These are phyloP conservation scores for Nadsonia fulvescens DNA, from an alignment of 805 yeast genomes.

Conservation along the genomic window DNA sequence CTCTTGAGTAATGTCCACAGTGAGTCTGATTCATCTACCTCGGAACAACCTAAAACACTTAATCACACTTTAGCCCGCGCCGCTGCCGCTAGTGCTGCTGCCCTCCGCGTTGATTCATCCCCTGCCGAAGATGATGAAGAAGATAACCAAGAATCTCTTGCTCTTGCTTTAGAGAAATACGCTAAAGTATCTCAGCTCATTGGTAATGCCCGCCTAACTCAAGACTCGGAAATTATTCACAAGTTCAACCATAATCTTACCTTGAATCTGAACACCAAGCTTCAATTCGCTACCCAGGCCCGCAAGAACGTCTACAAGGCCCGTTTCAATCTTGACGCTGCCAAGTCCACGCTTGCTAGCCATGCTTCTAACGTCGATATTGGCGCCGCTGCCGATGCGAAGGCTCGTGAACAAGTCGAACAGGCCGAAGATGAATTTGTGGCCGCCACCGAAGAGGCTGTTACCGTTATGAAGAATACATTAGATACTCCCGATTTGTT, in stretches of 20 bases:
- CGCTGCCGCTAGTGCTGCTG: slow-evolving; percentile 30
- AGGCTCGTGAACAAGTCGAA: slow-evolving; percentile 59
- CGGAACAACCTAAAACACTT: slow-evolving; percentile 53
- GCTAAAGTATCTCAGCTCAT: slow-evolving; percentile 55
- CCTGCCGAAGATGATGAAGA: slow-evolving; percentile 21
- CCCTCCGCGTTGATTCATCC: too few relatives aligned
- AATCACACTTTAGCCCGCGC: slow-evolving; percentile 71
- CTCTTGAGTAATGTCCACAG: too few relatives aligned
- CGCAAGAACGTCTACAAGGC: slow-evolving; percentile 63
- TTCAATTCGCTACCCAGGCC: slow-evolving; percentile 45
- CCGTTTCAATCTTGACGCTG: slow-evolving; percentile 62
- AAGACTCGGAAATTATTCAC: slow-evolving; percentile 53
- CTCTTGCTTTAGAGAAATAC: slow-evolving; percentile 45
- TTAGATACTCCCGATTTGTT: slow-evolving; percentile 53
- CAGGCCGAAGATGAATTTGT: slow-evolving; percentile 80
- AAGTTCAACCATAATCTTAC: slow-evolving; percentile 52
- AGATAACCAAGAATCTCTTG: slow-evolving; percentile 31
- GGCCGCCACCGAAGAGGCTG: slow-evolving; percentile 77
- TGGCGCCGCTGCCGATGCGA: slow-evolving; percentile 50
- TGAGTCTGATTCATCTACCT: slow-evolving; percentile 34
- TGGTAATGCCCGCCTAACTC: slow-evolving; percentile 69
- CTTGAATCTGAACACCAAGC: slow-evolving; percentile 40
- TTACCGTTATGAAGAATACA: slow-evolving; percentile 63
- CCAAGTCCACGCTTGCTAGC: too few relatives aligned
- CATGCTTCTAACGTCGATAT: slow-evolving; percentile 30